Base-by-base conservation (phyloP, 306 rosid genomes). In the Quercus suber region DNA sequence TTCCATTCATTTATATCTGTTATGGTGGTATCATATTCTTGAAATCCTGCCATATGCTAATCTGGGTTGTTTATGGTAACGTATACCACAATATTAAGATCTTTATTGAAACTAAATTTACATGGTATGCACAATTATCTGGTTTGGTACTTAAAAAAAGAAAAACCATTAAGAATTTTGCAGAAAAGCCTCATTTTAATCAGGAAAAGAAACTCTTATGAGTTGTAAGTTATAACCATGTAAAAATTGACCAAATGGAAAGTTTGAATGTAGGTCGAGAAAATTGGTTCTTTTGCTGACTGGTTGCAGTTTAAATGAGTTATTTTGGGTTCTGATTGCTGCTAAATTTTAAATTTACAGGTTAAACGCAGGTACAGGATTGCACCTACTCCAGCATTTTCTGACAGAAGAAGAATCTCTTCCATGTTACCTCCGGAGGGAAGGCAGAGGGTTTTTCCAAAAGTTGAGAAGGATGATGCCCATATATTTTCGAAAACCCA, bases 341-440 rank as follows among this genome's bases (percentile, higher is more conserved):
- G 25, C 55, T 20, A 60, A 80, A 56, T 67, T 83, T 82, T 81
- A 59, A 78, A 69, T 73, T 86, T 57, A 67, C 87, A 95, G 98
- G 98, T 90, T 43, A 93, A 93, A 67, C 96, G 99, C 74, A 90
- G 76, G 79, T 95, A 90, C 74, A 86, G 94, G 89, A 90, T 95
- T 83, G 87, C 96, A 25, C 86, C 90, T 76, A 72, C 80, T 56
- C 76, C 81, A 52, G 33, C 89, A 51, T 81, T 86, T 63, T 64
- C 85, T 10, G 94, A 90, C 73, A 89, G 79, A 84, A 86, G 88
- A 84, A 90, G 91, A 79, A 85, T 76, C 81, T 21, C 93, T 49
- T 31, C 85, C 71, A 49, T 76, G 82, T 78, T 85, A 52, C 82
- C 63, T 59, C 57, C 81, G 37, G 96, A 91, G 20, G 94, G 89